Evolutionary conservation across 352 stramenopile genomes (phyloP), one percentile per base, ranked within the genome.

Genomic region (Nothophytophthora sp.): DNA sequence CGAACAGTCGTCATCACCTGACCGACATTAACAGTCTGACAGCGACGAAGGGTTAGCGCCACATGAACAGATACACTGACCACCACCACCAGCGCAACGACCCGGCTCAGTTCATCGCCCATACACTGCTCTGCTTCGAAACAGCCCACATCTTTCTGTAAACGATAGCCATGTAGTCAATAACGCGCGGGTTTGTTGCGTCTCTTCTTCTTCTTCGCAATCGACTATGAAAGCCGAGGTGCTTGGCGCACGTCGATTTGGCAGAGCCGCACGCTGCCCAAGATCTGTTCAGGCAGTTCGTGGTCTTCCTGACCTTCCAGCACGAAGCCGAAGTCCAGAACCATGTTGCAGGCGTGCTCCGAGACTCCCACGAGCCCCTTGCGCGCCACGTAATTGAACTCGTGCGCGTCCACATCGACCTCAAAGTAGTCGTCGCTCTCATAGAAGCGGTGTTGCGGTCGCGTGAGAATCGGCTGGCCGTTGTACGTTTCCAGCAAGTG

Each of bases 401-500:
- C 67, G 42, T 93, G 82, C 4, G 78, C 82, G 39, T 93, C 81
- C 24, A 93, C 80, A 39, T 93, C 82, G 11, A 93, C 73, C 42
- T 93, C 82, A 58, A 91, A 91, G 67, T 93, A 93, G 27, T 76
- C 69, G 15, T 85, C 63, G 3, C 77, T 78, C 7, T 52, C 62
- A 35, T 87, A 88, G 52, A 93, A 93, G 8, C 66, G 73, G 25
- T 93, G 82, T 57, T 93, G 82, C 12, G 82, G 82, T 0, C 82
- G 77, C 4, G 82, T 93, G 29, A 93, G 66, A 50, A 93, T 90
- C 1, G 80, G 82, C 38, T 93, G 82, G 0, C 82, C 82, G 18
- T 92, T 92, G 61, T 93, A 93, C 0, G 82, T 90, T 50, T 93
- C 82, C 3, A 93, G 65, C 36, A 93, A 55, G 36, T 87, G 82